Evolutionary conservation across 1,284 basidiomycete genomes (phyloP), one percentile per base, ranked within the genome.

Genomic region (Marasmius oreades): DNA sequence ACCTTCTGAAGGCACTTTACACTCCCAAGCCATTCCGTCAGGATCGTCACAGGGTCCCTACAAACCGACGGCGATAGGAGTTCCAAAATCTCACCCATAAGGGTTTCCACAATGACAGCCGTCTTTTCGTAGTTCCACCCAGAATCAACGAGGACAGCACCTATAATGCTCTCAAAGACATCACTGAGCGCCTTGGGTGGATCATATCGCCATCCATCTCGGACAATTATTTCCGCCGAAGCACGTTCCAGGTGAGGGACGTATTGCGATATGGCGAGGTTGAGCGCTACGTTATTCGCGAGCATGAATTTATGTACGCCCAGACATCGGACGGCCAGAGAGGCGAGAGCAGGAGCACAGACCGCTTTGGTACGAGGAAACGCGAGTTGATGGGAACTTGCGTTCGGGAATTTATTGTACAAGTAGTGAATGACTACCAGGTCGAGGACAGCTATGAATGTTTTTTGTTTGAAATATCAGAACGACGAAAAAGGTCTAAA

Each of bases 101-200:
- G 71, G 47, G 72, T 63, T 65, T 85, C 78, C 34, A 86, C 79
- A 10, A 93, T 74, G 2, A 73, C 74, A 16, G 79, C 78, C 1
- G 83, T 81, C 53, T 75, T 80, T 47, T 86, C 84, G 56, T 90
- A 84, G 62, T 91, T 72, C 64, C 87, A 93, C 12, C 79, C 81
- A 8, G 82, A 82, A 71, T 97, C 94, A 48, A 94, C 79, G 26
- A 95, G 79, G 22, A 96, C 77, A 0, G 92, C 92, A 1, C 92
- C 94, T 18, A 95, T 74, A 3, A 95, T 70, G 52, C 90, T 88
- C 72, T 97, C 94, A 55, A 94, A 77, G 3, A 87, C 79, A 64
- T 92, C 89, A 57, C 84, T 86, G 43, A 91, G 70, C 16, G 81
- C 86, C 68, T 93, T 95, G 0, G 92, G 92, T 12, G 92, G 90